phyloP scores from a whole-genome alignment of 2,329 filamentous ascomycete genomes.

The Pezicula neosporulosa region DNA sequence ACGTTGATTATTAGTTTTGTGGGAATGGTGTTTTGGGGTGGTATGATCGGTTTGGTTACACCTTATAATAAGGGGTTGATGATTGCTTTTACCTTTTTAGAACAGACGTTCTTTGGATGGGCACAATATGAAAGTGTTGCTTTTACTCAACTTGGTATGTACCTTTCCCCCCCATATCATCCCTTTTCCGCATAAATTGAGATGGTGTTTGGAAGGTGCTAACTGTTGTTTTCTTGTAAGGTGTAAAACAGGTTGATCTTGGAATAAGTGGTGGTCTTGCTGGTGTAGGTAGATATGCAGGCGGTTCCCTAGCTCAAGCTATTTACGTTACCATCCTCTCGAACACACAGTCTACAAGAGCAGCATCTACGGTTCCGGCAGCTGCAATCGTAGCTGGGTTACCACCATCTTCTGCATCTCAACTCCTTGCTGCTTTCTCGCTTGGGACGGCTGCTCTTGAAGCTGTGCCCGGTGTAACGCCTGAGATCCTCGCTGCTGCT shows the following conservation, averaged over 20 bases:
- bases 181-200: too few relatives aligned
- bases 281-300: slow-evolving; percentile 2
- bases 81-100: slow-evolving; percentile 4
- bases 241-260: slow-evolving; percentile 1
- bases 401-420: background rate
- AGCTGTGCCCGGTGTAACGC: background rate
- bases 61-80: slow-evolving; percentile 1
- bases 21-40: background rate
- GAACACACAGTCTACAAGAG: background rate
- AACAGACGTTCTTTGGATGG: slow-evolving; percentile 4
- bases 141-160: slow-evolving; percentile 2
- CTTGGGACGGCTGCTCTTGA: background rate
- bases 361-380: too few relatives aligned
- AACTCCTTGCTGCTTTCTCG: background rate
- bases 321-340: background rate
- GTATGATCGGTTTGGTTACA: background rate
- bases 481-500: background rate
- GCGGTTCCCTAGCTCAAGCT: slow-evolving; percentile 1
- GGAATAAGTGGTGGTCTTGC: slow-evolving; percentile 3
- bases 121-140: slow-evolving; percentile 2
- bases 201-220: too few relatives aligned
- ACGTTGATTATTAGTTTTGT: background rate
- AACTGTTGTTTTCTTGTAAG: too few relatives aligned
- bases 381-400: too few relatives aligned
- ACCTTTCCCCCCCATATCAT: too few relatives aligned